Percentiles rank a stretch among this genome's conserved stretches.
Conservation (phyloP, 139 green algal species). For the Diplosphaera chodatii region DNA sequence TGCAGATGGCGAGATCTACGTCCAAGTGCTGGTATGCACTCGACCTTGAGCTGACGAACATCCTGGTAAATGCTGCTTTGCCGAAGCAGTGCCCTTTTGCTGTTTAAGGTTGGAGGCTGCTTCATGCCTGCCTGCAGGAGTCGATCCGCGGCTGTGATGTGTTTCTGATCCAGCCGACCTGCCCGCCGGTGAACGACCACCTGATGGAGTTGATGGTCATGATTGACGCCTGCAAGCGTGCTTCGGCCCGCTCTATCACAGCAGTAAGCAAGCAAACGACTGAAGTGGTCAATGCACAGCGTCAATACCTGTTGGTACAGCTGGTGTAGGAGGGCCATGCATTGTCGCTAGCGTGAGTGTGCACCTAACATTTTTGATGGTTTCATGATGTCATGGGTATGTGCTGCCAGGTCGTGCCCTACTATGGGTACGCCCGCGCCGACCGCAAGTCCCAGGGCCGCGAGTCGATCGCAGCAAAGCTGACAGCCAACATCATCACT, state of each 20-base stretch:
- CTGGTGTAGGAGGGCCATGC: no score
- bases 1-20: conserved; percentile 98
- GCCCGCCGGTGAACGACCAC: conserved; percentile 93
- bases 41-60: no score
- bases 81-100: no score
- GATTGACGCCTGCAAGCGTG: conserved; percentile 90
- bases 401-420: conserved; percentile 26
- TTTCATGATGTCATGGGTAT: conserved; percentile 23
- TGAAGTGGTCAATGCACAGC: no score
- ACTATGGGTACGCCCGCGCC: conserved; percentile 90
- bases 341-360: conserved; percentile 31
- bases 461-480: conserved; percentile 97
- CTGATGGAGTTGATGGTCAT: conserved; percentile 98
- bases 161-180: conserved; percentile 96
- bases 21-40: conserved; percentile 71
- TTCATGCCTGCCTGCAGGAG: conserved; percentile 52
- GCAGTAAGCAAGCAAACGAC: conserved; percentile 62
- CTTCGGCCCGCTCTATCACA: conserved; percentile 92
- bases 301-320: no score
- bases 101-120: no score
- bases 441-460: conserved; percentile 93
- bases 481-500: conserved; percentile 98
- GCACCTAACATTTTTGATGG: no score
- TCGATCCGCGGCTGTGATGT: conserved; percentile 98
- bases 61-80: no score